A percentile compares a stretch with the other conserved stretches of the same genome.
Conservation (phyloP, 2,329 filamentous ascomycete species). For the Colletotrichum sp. region DNA sequence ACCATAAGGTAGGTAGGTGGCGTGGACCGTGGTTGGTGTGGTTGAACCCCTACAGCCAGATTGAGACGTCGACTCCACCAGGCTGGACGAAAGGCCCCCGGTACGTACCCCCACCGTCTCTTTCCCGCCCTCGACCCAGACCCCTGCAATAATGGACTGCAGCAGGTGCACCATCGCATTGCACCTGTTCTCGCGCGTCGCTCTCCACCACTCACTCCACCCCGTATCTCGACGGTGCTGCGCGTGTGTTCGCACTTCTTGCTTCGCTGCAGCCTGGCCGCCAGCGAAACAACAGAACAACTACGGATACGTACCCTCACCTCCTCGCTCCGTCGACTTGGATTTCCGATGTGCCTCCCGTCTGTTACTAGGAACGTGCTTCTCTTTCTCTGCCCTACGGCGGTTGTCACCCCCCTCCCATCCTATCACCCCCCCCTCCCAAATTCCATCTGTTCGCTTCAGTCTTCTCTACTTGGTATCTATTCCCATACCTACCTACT, state of each 20-base stretch:
- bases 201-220: background rate
- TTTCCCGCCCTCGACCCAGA: background rate
- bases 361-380: background rate
- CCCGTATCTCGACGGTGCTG: background rate
- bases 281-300: background rate
- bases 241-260: background rate
- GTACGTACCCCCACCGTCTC: conserved; percentile 17
- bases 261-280: background rate
- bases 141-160: background rate
- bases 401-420: background rate
- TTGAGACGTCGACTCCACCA: background rate
- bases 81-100: background rate
- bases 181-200: background rate
- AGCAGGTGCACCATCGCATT: background rate
- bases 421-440: background rate
- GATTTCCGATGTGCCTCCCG: background rate
- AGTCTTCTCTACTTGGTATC: background rate
- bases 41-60: background rate
- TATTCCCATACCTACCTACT: background rate
- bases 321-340: background rate
- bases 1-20: background rate
- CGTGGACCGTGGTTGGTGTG: background rate
- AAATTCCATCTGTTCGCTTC: background rate
- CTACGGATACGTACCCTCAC: background rate
- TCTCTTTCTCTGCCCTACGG: background rate